Conservation (phyloP, 768 basidiomycete species). For the Podaxis mareebaensis region DNA sequence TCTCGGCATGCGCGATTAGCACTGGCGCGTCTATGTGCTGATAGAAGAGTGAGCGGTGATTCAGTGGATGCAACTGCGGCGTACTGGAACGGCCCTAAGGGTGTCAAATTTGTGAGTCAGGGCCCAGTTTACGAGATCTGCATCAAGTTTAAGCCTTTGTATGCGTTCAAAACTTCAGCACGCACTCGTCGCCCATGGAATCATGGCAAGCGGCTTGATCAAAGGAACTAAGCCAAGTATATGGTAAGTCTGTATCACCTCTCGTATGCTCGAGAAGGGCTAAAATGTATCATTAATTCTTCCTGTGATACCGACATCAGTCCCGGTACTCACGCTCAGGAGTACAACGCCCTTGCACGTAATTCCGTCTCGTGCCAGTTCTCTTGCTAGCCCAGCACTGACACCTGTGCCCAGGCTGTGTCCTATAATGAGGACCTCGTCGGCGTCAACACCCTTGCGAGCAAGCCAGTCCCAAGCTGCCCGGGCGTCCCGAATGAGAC, state of each 20-base stretch:
- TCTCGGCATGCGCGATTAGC: conserved; percentile 73
- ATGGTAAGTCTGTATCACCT: conserved; percentile 69
- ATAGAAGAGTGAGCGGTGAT: conserved; percentile 23
- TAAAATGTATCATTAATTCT: conserved; percentile 17
- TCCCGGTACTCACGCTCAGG: conserved; percentile 39
- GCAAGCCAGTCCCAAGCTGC: conserved; percentile 82
- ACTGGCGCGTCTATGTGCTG: conserved; percentile 70
- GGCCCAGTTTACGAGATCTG: conserved; percentile 52
- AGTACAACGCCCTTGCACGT: conserved; percentile 49
- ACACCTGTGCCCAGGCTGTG: conserved; percentile 92
- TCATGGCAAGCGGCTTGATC: conserved; percentile 64
- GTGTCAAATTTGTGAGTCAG: conserved; percentile 63
- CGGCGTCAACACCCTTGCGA: conserved; percentile 51
- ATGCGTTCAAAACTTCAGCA: conserved; percentile 17
- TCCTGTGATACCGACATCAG: conserved; percentile 36
- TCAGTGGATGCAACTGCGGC: conserved; percentile 20
- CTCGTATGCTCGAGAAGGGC: conserved; percentile 64
- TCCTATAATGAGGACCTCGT: conserved; percentile 74
- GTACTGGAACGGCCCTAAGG: conserved; percentile 58
- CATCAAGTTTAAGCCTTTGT: conserved; percentile 19
- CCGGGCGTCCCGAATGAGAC: conserved; percentile 70
- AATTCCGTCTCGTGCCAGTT: conserved; percentile 45
- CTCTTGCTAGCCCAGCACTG: conserved; percentile 47
- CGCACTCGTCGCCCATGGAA: conserved; percentile 69
- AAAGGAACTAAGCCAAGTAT: conserved; percentile 70